These are phyloP conservation scores for Clavispora santaluciae DNA, from an alignment of 805 yeast species.

Conservation along the genomic window DNA sequence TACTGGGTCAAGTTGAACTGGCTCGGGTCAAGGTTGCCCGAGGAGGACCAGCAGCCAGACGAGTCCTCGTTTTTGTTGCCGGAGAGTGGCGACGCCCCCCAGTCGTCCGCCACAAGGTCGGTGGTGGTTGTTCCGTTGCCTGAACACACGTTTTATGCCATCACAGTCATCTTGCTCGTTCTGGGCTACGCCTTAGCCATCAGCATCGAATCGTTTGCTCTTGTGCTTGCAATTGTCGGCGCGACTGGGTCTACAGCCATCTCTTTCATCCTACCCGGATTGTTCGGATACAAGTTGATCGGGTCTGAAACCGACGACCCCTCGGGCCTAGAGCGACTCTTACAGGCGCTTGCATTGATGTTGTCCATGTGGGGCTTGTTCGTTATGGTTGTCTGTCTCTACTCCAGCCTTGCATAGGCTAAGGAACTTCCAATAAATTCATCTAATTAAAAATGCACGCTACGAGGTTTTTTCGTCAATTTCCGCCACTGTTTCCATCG, in stretches of 20 bases:
- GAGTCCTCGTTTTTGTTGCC: constrained; percentile 14
- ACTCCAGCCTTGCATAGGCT: constrained; percentile 12
- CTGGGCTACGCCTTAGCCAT: constrained; percentile 54
- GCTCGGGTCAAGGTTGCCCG: not conserved
- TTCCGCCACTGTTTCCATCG: constrained; percentile 1
- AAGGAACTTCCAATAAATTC: not conserved
- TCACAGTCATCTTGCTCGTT: constrained; percentile 45
- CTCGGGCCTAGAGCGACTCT: constrained; percentile 24
- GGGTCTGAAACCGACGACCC: constrained; percentile 26
- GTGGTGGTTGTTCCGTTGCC: constrained; percentile 43
- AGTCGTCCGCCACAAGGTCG: not conserved
- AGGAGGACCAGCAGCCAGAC: not conserved
- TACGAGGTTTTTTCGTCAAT: not conserved
- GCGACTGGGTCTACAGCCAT: constrained; percentile 81
- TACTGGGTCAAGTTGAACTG: constrained; percentile 37
- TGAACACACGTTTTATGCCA: constrained; percentile 38
- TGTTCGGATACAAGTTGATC: constrained; percentile 63
- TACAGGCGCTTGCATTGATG: constrained; percentile 37
- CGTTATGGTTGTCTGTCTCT: constrained; percentile 49
- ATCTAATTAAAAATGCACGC: not conserved
- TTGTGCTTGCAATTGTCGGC: constrained; percentile 69
- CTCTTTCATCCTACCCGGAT: constrained; percentile 73
- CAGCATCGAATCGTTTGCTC: constrained; percentile 58
- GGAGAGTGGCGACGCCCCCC: constrained; percentile 2
- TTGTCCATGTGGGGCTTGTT: constrained; percentile 50